Percentiles rank a stretch among this genome's conserved stretches.
These are phyloP conservation scores for Trichoderma breve DNA, from an alignment of 2,329 filamentous ascomycete genomes.

Conservation along the genomic window DNA sequence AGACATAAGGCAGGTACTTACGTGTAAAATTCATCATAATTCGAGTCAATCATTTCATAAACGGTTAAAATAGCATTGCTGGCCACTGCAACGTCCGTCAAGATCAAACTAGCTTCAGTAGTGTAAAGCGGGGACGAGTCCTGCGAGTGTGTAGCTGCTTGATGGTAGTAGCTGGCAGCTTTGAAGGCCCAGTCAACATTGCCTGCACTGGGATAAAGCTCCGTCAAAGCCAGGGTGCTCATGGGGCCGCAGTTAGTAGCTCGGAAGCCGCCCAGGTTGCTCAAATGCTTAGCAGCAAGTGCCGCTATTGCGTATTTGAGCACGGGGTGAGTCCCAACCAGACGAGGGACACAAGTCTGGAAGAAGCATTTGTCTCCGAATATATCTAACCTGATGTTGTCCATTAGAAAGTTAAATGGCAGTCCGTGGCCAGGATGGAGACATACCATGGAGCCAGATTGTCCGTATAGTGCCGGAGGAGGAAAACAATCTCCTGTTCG, in stretches of 20 bases:
- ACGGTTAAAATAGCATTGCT: background rate
- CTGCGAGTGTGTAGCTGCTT: background rate
- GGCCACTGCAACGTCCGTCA: background rate
- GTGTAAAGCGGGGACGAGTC: background rate
- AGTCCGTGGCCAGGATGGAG: too few relatives aligned
- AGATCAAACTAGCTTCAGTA: background rate
- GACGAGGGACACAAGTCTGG: background rate
- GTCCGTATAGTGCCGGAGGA: constrained; percentile 11
- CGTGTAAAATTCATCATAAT: background rate
- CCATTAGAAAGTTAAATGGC: background rate
- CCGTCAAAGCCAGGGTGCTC: background rate
- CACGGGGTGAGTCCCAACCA: background rate
- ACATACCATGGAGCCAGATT: constrained; percentile 3
- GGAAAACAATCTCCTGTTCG: constrained; percentile 9
- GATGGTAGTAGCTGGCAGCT: constrained; percentile 9
- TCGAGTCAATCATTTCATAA: constrained; percentile 4
- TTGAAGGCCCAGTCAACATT: constrained; percentile 11
- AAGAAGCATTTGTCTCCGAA: constrained; percentile 6
- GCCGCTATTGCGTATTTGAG: background rate
- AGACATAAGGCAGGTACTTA: background rate
- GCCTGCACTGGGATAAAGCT: constrained; percentile 1
- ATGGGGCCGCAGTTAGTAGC: background rate
- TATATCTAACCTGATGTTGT: background rate
- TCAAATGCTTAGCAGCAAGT: constrained; percentile 2
- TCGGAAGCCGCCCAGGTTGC: background rate